phyloP scores from a whole-genome alignment of 2,329 filamentous ascomycete species.

The Verticillium albo-atrum region DNA sequence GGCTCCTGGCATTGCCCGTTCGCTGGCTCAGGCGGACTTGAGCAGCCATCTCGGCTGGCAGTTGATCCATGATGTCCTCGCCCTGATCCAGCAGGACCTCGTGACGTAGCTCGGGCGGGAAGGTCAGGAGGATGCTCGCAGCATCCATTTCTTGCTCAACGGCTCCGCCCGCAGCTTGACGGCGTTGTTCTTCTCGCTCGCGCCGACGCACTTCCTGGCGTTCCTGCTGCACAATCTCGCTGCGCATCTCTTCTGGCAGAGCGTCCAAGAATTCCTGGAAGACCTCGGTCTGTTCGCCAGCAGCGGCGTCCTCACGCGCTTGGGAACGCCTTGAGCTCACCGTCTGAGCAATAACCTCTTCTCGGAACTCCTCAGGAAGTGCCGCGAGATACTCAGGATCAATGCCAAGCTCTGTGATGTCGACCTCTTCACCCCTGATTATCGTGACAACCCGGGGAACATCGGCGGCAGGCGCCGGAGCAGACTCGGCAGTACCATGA shows the following conservation, averaged over 20 bases:
- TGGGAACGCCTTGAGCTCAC: slow-evolving; percentile 78
- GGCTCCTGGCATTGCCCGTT: slow-evolving; percentile 18
- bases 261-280: slow-evolving; percentile 93
- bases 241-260: slow-evolving; percentile 81
- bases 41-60: slow-evolving; percentile 80
- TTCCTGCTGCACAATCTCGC: slow-evolving; percentile 89
- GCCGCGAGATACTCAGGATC: slow-evolving; percentile 92
- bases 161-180: slow-evolving; percentile 55
- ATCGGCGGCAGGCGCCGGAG: slow-evolving; percentile 21
- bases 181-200: slow-evolving; percentile 75
- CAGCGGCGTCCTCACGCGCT: slow-evolving; percentile 61
- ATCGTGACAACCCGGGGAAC: slow-evolving; percentile 67
- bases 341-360: slow-evolving; percentile 92
- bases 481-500: slow-evolving; percentile 29
- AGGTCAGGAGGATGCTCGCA: slow-evolving; percentile 85
- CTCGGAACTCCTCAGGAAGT: slow-evolving; percentile 93
- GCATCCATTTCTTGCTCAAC: slow-evolving; percentile 75
- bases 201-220: slow-evolving; percentile 82
- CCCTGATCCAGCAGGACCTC: slow-evolving; percentile 90
- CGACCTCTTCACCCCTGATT: slow-evolving; percentile 80
- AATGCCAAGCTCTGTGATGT: slow-evolving; percentile 92
- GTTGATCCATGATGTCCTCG: slow-evolving; percentile 75
- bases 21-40: slow-evolving; percentile 59
- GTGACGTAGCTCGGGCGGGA: slow-evolving; percentile 79
- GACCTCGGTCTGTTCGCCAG: slow-evolving; percentile 76